Base-by-base conservation (phyloP, 495 filamentous ascomycete species). In the Glonium stellatum region DNA sequence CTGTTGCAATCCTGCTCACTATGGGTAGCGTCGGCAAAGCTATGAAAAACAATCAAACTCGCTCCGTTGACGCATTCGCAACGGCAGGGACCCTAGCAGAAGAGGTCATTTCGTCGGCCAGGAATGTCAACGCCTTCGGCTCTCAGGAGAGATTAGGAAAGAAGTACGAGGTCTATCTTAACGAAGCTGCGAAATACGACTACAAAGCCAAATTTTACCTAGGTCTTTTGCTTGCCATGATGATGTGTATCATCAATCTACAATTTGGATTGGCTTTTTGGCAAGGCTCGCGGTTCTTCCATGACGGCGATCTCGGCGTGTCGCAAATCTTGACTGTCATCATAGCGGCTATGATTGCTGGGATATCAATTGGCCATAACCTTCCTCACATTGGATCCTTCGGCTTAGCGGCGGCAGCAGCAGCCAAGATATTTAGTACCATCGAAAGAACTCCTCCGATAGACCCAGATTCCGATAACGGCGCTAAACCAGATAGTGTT, bases 181-280 rank as follows among this genome's bases (percentile, higher is more conserved):
- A 67, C 53, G 75, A 80, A 37, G 93, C 90, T 25, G 84, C 95
- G 69, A 81, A 75, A 65, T 91, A 81, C 74, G 92, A 92, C 12
- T 81, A 82, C 73, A 91, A 85, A 73, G 78, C 84, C 64, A 88
- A 95, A 70, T 72, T 80, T 41, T 75, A 80, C 2, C 69, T 92
- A 34, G 87, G 82, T 21, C 60, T 85, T 22, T 90, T 97, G 88
- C 76, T 98, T 41, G 88, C 84, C 47, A 75, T 78, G 44, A 88
- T 96, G 84, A 89, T 96, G 77, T 75, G 80, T 57, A 76, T 92
- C 56, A 80, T 97, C 60, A 96, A 90, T 67, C 72, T 92, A 41
- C 95, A 92, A 72, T 97, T 96, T 54, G 66, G 66, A 13, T 81
- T 98, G 39, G 86, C 90, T 39, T 98, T 97, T 76, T 98, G 93